phyloP scores from a whole-genome alignment of 1,139 yeast genomes.

The Suhomyces coccinellae region DNA sequence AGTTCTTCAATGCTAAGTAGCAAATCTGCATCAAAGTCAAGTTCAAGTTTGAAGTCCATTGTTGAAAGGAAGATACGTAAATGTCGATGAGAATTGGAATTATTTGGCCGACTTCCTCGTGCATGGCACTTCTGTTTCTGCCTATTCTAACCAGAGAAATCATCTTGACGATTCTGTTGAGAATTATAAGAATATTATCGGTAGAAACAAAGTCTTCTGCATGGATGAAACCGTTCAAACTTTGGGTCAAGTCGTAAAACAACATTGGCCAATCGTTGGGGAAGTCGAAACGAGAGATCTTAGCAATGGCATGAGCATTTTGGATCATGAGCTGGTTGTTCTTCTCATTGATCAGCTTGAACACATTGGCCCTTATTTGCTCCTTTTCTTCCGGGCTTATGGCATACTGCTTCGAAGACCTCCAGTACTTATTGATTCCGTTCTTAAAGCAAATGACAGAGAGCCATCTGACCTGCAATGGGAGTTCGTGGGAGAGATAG shows the following conservation, averaged over 20 bases:
- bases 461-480: constrained; percentile 76
- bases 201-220: constrained; percentile 51
- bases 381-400: constrained; percentile 68
- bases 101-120: constrained; percentile 63
- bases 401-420: constrained; percentile 59
- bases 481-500: constrained; percentile 57
- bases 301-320: constrained; percentile 78
- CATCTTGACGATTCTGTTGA: constrained; percentile 76
- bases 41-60: constrained; percentile 56
- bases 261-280: constrained; percentile 84
- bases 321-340: constrained; percentile 75
- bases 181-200: constrained; percentile 62
- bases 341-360: constrained; percentile 63
- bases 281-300: constrained; percentile 79
- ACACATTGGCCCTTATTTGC: constrained; percentile 58
- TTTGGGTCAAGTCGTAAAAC: constrained; percentile 57
- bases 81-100: constrained; percentile 59
- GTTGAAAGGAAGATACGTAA: constrained; percentile 58
- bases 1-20: constrained; percentile 70
- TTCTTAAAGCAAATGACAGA: constrained; percentile 87
- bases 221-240: constrained; percentile 44
- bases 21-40: constrained; percentile 64
- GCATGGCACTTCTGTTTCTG: constrained; percentile 76
- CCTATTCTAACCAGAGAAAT: constrained; percentile 80
- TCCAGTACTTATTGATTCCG: constrained; percentile 83